Conservation (phyloP, 2,329 filamentous ascomycete species). For the Hymenoscyphus albidus region DNA sequence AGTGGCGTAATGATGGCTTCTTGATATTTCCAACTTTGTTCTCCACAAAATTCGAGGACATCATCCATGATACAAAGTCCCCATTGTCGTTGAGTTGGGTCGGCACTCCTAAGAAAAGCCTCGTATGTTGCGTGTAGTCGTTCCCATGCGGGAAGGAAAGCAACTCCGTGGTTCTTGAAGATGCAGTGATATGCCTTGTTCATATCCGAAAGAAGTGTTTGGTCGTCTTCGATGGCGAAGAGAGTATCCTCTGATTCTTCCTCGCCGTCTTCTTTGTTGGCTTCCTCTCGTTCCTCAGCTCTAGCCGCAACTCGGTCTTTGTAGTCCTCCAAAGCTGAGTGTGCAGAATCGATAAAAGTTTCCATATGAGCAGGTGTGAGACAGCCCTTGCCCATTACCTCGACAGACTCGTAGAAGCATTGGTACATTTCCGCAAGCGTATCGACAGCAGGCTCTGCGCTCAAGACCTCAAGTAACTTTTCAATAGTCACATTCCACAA, state of each 20-base stretch:
- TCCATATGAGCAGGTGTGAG: conserved; percentile 75
- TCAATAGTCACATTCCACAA: conserved; percentile 84
- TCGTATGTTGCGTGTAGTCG: conserved; percentile 81
- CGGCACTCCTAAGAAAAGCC: conserved; percentile 72
- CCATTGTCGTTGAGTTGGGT: conserved; percentile 95
- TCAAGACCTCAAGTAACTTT: conserved; percentile 89
- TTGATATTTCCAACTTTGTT: conserved; percentile 81
- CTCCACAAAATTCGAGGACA: conserved; percentile 92
- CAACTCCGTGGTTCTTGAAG: conserved; percentile 89
- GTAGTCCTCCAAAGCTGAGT: conserved; percentile 87
- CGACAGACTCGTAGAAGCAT: conserved; percentile 97
- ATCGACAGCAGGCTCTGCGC: conserved; percentile 91
- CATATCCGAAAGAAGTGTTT: conserved; percentile 96
- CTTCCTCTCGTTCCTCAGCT: conserved; percentile 71
- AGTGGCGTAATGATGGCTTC: conserved; percentile 84
- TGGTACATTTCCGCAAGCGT: conserved; percentile 99
- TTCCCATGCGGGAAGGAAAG: conserved; percentile 87
- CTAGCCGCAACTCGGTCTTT: conserved; percentile 80
- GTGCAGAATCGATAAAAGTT: conserved; percentile 81
- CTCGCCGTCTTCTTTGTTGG: conserved; percentile 80
- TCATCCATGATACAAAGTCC: conserved; percentile 99
- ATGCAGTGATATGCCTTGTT: conserved; percentile 99
- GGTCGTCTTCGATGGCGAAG: conserved; percentile 93
- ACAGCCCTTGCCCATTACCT: conserved; percentile 84
- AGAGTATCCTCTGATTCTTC: conserved; percentile 83